Base-by-base conservation (phyloP, 2,329 filamentous ascomycete genomes). In the Aspergillus clavatus region DNA sequence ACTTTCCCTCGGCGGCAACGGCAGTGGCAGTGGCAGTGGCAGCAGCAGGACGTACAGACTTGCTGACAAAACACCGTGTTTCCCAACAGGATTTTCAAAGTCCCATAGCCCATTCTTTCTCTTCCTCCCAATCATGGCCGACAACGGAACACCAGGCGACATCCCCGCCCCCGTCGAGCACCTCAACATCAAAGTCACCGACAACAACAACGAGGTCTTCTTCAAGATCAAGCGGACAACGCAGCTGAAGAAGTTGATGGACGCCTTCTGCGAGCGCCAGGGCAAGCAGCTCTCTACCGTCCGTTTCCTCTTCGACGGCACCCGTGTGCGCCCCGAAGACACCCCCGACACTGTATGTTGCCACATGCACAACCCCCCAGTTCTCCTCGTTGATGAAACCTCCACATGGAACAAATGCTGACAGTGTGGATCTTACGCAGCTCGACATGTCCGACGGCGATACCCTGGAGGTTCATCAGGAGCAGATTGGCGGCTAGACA, bases 181-280 rank as follows among this genome's bases (percentile, higher is more conserved):
- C 70, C 77, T 98, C 4, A 98, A 98, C 74, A 97, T 98, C 74
- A 98, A 98, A 70, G 93, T 98, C 11, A 97, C 93, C 0, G 93
- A 98, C 61, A 96, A 95, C 75, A 96, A 96, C 75, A 98, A 98
- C 68, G 93, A 98, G 68, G 91, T 98, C 60, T 98, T 97, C 71
- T 98, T 98, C 78, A 98, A 98, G 78, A 98, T 98, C 75, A 98
- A 98, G 84, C 82, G 90, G 28, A 89, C 86, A 18, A 98, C 93
- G 1, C 87, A 89, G 68, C 81, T 98, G 1, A 93, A 95, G 74
- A 98, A 98, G 77, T 78, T 98, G 44, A 98, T 98, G 93, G 86
- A 89, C 51, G 93, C 93, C 16, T 98, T 97, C 70, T 98, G 93
- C 70, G 91, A 97, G 57, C 82, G 93, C 19, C 90, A 96, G 68